Base-by-base conservation (phyloP, 1,284 basidiomycete genomes). In the Laetiporus sulphureus region DNA sequence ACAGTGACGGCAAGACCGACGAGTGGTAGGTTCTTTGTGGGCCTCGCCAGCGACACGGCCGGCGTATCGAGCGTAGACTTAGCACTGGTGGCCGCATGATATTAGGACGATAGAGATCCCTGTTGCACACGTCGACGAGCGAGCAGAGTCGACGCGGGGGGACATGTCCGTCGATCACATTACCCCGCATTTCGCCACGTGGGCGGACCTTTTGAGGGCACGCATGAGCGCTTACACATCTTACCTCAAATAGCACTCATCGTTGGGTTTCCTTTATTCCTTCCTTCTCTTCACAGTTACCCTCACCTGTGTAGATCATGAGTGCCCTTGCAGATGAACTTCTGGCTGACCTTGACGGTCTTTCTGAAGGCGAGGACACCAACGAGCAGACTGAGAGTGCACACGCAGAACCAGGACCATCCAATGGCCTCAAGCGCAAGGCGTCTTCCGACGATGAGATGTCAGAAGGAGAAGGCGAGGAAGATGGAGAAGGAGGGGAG, bases 251-350 rank as follows among this genome's bases (percentile, higher is more conserved):
- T n/a, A n/a, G n/a, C n/a, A n/a, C n/a, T n/a, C n/a, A n/a, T n/a
- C n/a, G n/a, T n/a, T n/a, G n/a, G n/a, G n/a, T n/a, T n/a, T n/a
- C n/a, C n/a, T n/a, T n/a, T n/a, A n/a, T n/a, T n/a, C n/a, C n/a
- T n/a, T n/a, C n/a, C n/a, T n/a, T n/a, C n/a, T n/a, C n/a, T n/a
- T n/a, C n/a, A n/a, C n/a, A n/a, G n/a, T n/a, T n/a, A n/a, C 25
- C 25, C 25, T 27, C 8, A 7, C 25, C 25, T 27, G 7, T 27
- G 7, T 7, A 27, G 25, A 7, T 32, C 38, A 86, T 89, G 86
- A 79, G 79, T 55, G 75, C 75, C 41, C 77, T 92, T 25, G 90
- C 88, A 25, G 84, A 94, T 62, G 91, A 94, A 62, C 79, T 94
- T 25, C 70, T 94, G 20, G 87, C 87, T 32, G 91, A 95, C 61